phyloP scores from a whole-genome alignment of 108 stramenopile species.

The Hondaea fermentalgiana region DNA sequence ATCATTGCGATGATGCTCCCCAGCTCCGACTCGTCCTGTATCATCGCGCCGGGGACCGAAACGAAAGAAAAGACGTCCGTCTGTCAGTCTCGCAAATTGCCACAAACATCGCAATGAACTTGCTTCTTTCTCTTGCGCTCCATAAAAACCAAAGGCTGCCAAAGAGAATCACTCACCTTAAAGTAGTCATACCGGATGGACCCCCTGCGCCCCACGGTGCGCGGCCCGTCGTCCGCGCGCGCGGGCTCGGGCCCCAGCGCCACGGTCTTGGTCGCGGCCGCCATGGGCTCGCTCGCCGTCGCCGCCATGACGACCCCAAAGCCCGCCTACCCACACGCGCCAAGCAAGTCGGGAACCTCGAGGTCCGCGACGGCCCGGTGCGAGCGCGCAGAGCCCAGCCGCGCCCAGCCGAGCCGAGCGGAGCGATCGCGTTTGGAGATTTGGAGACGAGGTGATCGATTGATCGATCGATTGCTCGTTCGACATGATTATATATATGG shows the following conservation, averaged over 20 bases:
- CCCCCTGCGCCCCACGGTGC: not conserved
- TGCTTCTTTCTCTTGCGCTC: too few relatives aligned
- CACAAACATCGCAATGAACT: too few relatives aligned
- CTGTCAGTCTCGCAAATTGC: too few relatives aligned
- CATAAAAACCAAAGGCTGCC: too few relatives aligned
- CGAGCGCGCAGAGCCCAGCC: too few relatives aligned
- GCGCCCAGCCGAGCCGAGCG: too few relatives aligned
- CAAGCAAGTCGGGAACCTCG: too few relatives aligned
- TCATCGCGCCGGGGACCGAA: not conserved
- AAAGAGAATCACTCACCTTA: not conserved
- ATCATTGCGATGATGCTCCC: slow-evolving; percentile 43
- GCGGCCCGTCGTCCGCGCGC: not conserved
- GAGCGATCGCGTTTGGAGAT: too few relatives aligned
- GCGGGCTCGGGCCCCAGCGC: not conserved
- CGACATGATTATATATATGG: too few relatives aligned
- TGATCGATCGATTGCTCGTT: too few relatives aligned
- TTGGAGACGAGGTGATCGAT: too few relatives aligned
- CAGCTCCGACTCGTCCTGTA: slow-evolving; percentile 18
- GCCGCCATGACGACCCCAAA: not conserved
- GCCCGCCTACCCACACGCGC: not conserved
- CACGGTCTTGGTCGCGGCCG: not conserved
- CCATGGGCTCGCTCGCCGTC: not conserved
- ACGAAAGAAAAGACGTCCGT: not conserved
- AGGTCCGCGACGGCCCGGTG: too few relatives aligned
- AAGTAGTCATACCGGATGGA: not conserved